Base-by-base conservation (phyloP, 331 rosid genomes). In the Quercus lobata region DNA sequence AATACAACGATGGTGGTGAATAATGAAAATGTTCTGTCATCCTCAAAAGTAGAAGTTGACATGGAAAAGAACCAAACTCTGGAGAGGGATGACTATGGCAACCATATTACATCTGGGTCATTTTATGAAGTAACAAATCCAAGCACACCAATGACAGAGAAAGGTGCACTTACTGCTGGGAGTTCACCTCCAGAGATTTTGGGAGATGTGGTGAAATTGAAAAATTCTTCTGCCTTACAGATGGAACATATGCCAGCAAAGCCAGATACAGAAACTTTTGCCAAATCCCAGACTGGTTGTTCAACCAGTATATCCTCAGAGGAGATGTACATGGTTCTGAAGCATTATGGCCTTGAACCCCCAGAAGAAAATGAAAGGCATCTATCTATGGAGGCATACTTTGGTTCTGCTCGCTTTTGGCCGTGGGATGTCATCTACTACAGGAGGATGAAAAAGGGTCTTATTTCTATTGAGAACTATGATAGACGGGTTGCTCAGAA, bases 391-490 rank as follows among this genome's bases (percentile, higher is more conserved):
- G 90, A 87, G 63, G 82, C 76, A 61, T 81, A 78, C 74, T 81
- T 88, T 79, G 94, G 94, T 65, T 86, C 88, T 65, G 90, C 94
- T 84, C 88, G 90, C 29, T 49, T 92, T 78, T 92, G 97, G 97
- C 92, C 94, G 21, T 90, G 92, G 94, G 88, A 87, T 79, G 76
- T 89, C 57, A 79, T 92, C 60, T 88, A 88, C 80, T 87, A 87
- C 85, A 87, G 97, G 72, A 85, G 91, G 82, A 76, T 90, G 88
- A 90, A 84, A 84, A 90, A 87, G 70, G 92, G 94, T 7, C 91
- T 86, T 11, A 84, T 89, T 80, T 89, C 94, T 24, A 81, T 81
- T 46, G 91, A 88, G 81, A 90, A 88, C 78, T 90, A 92, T 79
- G 88, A 86, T 25, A 76, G 88, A 70, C 84, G 94, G 78, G 88